A percentile compares a stretch with the other conserved stretches of the same genome.
Evolutionary conservation across 169 alveolate genomes (phyloP).

Genomic region (Eimeria tenella): DNA sequence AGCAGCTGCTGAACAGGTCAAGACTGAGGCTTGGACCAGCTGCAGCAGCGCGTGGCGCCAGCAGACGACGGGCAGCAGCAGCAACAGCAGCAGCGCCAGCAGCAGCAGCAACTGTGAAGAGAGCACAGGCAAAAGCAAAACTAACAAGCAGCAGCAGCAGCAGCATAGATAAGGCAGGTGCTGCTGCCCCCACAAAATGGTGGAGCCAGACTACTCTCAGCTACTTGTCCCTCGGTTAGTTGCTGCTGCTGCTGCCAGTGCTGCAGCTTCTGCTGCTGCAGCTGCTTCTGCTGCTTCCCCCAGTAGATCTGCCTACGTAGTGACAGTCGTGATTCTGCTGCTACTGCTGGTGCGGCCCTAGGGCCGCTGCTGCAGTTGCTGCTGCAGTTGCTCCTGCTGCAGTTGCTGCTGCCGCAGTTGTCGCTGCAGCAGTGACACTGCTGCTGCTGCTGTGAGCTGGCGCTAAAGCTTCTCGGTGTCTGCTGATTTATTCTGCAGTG

Average conservation of each 20-base stretch:
- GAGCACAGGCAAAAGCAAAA: too few relatives aligned
- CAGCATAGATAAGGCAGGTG: not conserved
- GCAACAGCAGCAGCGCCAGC: conserved; percentile 5
- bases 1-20: too few relatives aligned
- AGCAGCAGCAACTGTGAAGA: too few relatives aligned
- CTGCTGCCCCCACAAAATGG: not conserved
- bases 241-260: conserved; percentile 18
- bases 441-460: not conserved
- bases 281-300: not conserved
- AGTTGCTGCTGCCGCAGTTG: conserved; percentile 23
- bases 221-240: not conserved
- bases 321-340: not conserved
- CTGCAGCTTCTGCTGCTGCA: conserved; percentile 25
- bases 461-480: too few relatives aligned
- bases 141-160: conserved; percentile 24
- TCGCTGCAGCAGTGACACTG: not conserved
- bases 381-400: not conserved
- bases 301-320: not conserved
- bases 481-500: too few relatives aligned
- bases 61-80: too few relatives aligned
- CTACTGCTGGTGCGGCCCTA: not conserved
- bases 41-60: too few relatives aligned
- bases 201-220: not conserved
- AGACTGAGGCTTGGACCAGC: too few relatives aligned
- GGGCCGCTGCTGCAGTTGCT: conserved; percentile 1